phyloP scores from a whole-genome alignment of 257 asterid genomes.

The Solanum corneliomulleri region DNA sequence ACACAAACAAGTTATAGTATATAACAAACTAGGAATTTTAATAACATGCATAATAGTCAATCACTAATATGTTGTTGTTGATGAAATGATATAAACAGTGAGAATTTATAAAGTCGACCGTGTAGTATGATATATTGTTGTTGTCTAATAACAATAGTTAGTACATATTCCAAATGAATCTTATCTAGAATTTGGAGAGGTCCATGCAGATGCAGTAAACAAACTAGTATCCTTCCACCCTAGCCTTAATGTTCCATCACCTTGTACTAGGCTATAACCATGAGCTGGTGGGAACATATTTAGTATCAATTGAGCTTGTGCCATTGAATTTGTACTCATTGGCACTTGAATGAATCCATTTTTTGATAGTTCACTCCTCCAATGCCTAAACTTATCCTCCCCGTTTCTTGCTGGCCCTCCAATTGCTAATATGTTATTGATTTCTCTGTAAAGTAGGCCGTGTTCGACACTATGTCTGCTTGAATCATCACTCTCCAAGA shows the following conservation, averaged over 20 bases:
- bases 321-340: conserved; percentile 65
- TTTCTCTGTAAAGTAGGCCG: conserved; percentile 44
- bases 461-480: conserved; percentile 49
- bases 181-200: conserved; percentile 26
- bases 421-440: conserved; percentile 56
- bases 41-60: background rate
- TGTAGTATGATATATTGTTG: background rate
- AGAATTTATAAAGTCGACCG: background rate
- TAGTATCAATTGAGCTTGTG: conserved; percentile 67
- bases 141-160: background rate
- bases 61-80: background rate
- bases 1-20: too few relatives aligned
- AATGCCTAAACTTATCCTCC: conserved; percentile 57
- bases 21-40: background rate
- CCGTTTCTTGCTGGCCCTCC: conserved; percentile 89
- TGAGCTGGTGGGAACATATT: conserved; percentile 54
- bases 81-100: background rate
- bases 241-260: conserved; percentile 69
- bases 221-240: conserved; percentile 83
- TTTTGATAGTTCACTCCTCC: conserved; percentile 55
- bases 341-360: conserved; percentile 47
- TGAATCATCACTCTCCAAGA: conserved; percentile 28
- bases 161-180: background rate
- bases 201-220: conserved; percentile 83
- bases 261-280: conserved; percentile 63